phyloP scores from a whole-genome alignment of 345 rosid genomes.

The sweet orange (Citrus sinensis) region DVS_A1.0 CM039167.1:10159001-10159500 shows the following conservation, averaged over 20 bases:
- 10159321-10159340: not conserved
- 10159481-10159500: not conserved
- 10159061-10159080: constrained; percentile 10
- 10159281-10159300: not conserved
- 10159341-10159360: not conserved
- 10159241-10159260: not conserved
- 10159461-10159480: not conserved
- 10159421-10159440: too few species aligned
- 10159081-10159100: not conserved
- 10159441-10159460: not conserved
- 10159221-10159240: not conserved
- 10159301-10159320: not conserved
- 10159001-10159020: not conserved
- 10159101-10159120: constrained; percentile 11
- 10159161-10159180: not conserved
- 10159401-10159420: not conserved
- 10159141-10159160: not conserved
- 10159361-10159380: not conserved
- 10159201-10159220: too few species aligned
- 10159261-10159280: not conserved
- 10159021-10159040: not conserved
- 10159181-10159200: not conserved
- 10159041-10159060: not conserved
- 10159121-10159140: constrained; percentile 15
- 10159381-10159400: not conserved